A percentile compares a stretch with the other conserved stretches of the same genome.
These are phyloP conservation scores for Rhododendron mucronatum DNA, from an alignment of 148 eudicot species.

Conservation along the genomic window DNA sequence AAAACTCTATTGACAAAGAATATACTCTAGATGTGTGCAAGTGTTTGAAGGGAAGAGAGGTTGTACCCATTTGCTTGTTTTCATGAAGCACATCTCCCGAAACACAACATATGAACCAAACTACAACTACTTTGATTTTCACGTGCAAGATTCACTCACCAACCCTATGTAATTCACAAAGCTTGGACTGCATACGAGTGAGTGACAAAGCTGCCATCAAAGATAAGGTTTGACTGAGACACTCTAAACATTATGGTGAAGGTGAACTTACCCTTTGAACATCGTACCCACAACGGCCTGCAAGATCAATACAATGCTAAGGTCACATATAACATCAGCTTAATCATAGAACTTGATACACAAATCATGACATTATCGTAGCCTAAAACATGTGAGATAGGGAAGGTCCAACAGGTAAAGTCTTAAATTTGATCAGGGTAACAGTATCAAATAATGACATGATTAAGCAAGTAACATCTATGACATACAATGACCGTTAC, in stretches of 20 bases:
- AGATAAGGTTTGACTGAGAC: not conserved
- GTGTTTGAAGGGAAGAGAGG: not conserved
- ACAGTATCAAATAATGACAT: not conserved
- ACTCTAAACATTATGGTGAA: not conserved
- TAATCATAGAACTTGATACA: not conserved
- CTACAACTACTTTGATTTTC: not conserved
- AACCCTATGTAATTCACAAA: not conserved
- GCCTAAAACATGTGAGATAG: not conserved
- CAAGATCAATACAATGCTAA: conserved; percentile 23
- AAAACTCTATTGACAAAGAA: not conserved
- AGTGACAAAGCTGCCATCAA: not conserved
- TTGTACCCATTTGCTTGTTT: not conserved
- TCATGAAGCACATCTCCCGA: not conserved
- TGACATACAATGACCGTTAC: not conserved
- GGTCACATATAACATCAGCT: conserved; percentile 7
- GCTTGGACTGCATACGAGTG: not conserved
- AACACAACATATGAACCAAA: not conserved
- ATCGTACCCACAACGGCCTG: conserved; percentile 76
- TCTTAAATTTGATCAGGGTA: not conserved
- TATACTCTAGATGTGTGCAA: not conserved
- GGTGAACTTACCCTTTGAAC: conserved; percentile 41
- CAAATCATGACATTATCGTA: not conserved
- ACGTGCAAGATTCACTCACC: not conserved
- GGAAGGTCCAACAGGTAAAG: not conserved
- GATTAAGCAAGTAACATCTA: not conserved